Evolutionary conservation across 2,329 filamentous ascomycete species (phyloP), one percentile per base, ranked within the genome.

Genomic region (Ciborinia camelliae): DNA sequence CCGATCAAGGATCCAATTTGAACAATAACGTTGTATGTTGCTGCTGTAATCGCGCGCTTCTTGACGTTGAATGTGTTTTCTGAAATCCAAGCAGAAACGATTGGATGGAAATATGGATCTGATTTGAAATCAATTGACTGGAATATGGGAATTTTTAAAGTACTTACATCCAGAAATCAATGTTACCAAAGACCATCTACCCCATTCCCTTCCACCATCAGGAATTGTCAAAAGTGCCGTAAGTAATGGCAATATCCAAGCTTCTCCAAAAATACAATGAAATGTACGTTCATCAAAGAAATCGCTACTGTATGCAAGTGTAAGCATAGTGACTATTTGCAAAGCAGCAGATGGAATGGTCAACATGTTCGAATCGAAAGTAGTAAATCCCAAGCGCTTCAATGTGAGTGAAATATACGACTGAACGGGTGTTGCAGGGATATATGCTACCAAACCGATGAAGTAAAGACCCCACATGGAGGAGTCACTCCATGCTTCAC

Each of bases 61-160:
- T 86, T 79, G 14, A 90, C 85, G 1, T 82, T 80, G 67, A 86
- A 85, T 4, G 85, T 82, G 70, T 89, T 89, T 61, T 83, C 78
- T 3, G 78, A 79, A 68, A 78, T 79, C 79, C 80, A 82, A 23
- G 73, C 78, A 6, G 81, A 80, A 65, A 81, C 79, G 43, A 82
- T 80, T 0, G 81, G 77, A 64, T 83, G 80, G 37, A 35, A 59
- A 28, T 60, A 64, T 2, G 51, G 28, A 20, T 63, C 58, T 61
- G 18, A 14, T 18, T 30, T 26, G 1, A 45, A n/a, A 18, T 37
- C 28, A 61, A 15, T 43, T 55, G 51, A 59, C 59, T 39, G 23
- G 37, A 63, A 18, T 14, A 15, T 32, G 61, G 65, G 3, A 64
- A 67, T 26, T 39, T 60, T 4, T 5, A 65, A 64, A 18, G 47